A percentile compares a stretch with the other conserved stretches of the same genome.
phyloP scores from a whole-genome alignment of 345 rosid genomes.

The Salix arbutifolia region DNA sequence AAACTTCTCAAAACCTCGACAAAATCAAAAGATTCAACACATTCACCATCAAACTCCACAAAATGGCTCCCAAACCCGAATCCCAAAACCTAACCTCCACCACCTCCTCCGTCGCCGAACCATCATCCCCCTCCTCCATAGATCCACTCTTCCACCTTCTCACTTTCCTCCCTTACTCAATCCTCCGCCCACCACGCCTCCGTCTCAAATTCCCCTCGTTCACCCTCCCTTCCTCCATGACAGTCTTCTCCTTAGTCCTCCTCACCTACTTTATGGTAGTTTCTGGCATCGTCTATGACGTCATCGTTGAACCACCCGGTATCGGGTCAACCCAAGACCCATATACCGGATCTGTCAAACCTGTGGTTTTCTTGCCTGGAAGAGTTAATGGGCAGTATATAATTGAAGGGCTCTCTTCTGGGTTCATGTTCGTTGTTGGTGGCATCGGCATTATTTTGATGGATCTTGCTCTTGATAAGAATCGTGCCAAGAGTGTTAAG shows the following conservation, averaged over 20 bases:
- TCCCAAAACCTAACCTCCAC: background rate
- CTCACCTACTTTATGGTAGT: conserved; percentile 94
- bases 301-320: conserved; percentile 95
- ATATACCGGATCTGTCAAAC: conserved; percentile 72
- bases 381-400: conserved; percentile 96
- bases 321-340: conserved; percentile 95
- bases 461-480: conserved; percentile 88
- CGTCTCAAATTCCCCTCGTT: conserved; percentile 83
- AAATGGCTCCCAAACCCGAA: conserved; percentile 10
- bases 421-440: conserved; percentile 91
- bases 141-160: conserved; percentile 74
- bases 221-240: conserved; percentile 84
- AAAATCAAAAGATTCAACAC: background rate
- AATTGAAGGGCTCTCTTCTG: conserved; percentile 95
- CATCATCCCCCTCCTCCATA: conserved; percentile 18
- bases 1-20: background rate
- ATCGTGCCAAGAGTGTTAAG: conserved; percentile 77
- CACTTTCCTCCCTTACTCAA: conserved; percentile 53
- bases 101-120: background rate
- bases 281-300: conserved; percentile 89
- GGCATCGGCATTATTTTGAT: conserved; percentile 75
- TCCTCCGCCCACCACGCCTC: conserved; percentile 82
- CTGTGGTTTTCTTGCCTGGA: conserved; percentile 86
- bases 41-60: background rate
- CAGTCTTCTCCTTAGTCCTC: conserved; percentile 73